Conservation (phyloP, 768 basidiomycete species). For the Suillus variegatus region DNA sequence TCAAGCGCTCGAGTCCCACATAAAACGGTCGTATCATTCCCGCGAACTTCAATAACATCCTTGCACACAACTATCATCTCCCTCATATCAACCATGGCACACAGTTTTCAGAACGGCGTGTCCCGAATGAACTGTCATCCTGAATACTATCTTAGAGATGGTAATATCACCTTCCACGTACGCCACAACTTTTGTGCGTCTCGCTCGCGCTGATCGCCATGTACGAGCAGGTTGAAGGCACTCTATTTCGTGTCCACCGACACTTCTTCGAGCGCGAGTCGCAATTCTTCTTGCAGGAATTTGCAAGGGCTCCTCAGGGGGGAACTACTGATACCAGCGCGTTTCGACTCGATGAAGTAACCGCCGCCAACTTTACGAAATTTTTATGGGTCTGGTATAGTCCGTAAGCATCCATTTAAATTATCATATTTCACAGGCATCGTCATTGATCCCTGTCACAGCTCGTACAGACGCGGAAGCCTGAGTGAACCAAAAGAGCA, state of each 20-base stretch:
- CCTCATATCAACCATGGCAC: background rate
- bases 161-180: background rate
- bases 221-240: background rate
- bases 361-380: conserved; percentile 39
- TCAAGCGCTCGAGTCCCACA: background rate
- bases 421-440: background rate
- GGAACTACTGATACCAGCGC: background rate
- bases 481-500: conserved; percentile 39
- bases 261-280: conserved; percentile 36
- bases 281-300: conserved; percentile 25
- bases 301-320: conserved; percentile 14
- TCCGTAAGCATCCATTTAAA: conserved; percentile 34
- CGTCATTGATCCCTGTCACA: conserved; percentile 28
- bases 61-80: background rate
- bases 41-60: background rate
- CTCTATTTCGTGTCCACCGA: background rate
- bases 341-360: conserved; percentile 25
- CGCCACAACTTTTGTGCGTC: background rate
- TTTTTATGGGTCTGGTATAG: conserved; percentile 62
- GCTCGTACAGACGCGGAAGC: conserved; percentile 52
- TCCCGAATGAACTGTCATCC: background rate
- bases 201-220: background rate
- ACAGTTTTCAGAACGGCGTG: background rate
- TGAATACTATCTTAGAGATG: background rate
- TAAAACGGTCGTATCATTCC: background rate